Evolutionary conservation across 2,329 filamentous ascomycete genomes (phyloP).

Genomic region (Exserohilum rostratum): DNA sequence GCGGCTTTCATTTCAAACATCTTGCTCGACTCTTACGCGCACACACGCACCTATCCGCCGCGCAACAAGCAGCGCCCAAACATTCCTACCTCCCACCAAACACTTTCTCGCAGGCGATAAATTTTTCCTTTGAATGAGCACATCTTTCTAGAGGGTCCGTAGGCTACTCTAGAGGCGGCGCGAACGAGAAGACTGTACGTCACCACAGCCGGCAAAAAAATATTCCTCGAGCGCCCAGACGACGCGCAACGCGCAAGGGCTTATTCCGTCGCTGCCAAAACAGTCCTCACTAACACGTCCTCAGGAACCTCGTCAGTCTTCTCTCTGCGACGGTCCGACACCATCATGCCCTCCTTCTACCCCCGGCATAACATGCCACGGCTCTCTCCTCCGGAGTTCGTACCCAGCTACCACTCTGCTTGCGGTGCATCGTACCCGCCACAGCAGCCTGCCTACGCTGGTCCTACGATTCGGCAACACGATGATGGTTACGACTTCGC

Average conservation of each 20-base stretch:
- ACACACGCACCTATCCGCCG: conserved; percentile 1
- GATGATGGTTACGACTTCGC: conserved; percentile 56
- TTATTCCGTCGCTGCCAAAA: not conserved
- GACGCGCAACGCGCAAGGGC: conserved; percentile 7
- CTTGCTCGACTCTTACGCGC: not conserved
- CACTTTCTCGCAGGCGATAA: conserved; percentile 18
- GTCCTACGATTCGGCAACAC: conserved; percentile 49
- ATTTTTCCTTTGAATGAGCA: conserved; percentile 46
- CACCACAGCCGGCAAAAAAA: not conserved
- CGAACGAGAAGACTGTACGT: conserved; percentile 51
- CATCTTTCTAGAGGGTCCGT: conserved; percentile 39
- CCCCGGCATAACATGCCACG: conserved; percentile 52
- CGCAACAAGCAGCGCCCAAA: conserved; percentile 16
- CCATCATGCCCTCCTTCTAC: conserved; percentile 60
- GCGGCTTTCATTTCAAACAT: conserved; percentile 21
- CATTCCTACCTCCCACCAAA: conserved; percentile 15
- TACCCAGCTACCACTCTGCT: conserved; percentile 51
- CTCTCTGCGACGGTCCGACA: conserved; percentile 42
- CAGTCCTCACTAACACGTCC: conserved; percentile 23
- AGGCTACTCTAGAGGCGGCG: conserved; percentile 45
- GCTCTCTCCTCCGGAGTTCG: conserved; percentile 58
- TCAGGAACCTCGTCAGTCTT: conserved; percentile 52
- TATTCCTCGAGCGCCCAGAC: not conserved
- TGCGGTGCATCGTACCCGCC: conserved; percentile 54
- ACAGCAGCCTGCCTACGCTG: conserved; percentile 52